Evolutionary conservation across 108 stramenopile genomes (phyloP).

Genomic region (Hondaea fermentalgiana): DNA sequence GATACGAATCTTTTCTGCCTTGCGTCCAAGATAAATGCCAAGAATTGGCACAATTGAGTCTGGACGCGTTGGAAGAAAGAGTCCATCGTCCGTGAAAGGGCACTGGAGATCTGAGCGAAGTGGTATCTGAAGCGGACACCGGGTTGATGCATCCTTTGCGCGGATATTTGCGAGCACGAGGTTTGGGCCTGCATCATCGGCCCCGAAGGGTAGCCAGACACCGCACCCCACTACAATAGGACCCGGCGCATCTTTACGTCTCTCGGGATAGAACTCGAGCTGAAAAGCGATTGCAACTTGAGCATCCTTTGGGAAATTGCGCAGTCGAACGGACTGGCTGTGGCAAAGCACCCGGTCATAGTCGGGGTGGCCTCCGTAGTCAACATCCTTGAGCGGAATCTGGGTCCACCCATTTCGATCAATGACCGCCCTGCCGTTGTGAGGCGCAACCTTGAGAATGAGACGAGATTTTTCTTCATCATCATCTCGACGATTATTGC

Average conservation of each 20-base stretch:
- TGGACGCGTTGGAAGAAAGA: neutral
- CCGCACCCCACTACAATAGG: neutral
- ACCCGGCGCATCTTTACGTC: neutral
- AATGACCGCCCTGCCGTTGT: neutral
- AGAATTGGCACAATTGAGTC: neutral
- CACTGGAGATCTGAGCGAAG: neutral
- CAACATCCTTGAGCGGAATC: neutral
- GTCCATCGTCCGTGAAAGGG: neutral
- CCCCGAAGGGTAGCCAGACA: neutral
- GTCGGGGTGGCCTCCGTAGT: neutral
- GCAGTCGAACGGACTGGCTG: neutral
- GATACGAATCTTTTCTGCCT: neutral
- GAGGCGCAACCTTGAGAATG: slow-evolving; percentile 1
- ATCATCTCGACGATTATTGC: too few species aligned
- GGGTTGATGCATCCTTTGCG: neutral
- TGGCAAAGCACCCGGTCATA: neutral
- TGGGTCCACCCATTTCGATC: neutral
- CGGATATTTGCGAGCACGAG: neutral
- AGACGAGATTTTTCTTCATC: too few species aligned
- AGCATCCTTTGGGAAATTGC: neutral
- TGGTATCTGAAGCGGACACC: neutral
- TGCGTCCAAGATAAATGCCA: neutral
- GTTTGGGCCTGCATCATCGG: neutral
- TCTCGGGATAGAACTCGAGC: neutral
- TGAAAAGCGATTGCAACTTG: neutral